Conservation (phyloP, 1,139 yeast genomes). For the Lodderomyces orthopsilosis region DNA sequence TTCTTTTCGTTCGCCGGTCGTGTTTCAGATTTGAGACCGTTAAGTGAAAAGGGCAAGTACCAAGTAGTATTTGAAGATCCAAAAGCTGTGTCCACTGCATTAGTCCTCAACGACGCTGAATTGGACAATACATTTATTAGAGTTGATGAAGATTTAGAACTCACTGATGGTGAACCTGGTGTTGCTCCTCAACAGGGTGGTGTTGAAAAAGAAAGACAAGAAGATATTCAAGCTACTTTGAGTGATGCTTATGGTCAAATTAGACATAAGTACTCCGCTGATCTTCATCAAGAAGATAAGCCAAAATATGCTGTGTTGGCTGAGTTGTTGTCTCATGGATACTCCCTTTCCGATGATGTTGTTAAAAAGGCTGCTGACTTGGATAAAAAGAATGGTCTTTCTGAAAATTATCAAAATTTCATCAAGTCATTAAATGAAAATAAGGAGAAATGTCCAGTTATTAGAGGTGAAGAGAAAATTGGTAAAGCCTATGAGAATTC, state of each 20-base stretch:
- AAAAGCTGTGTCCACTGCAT: slow-evolving; percentile 71
- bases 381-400: slow-evolving; percentile 64
- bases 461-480: background rate
- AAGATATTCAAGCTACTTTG: background rate
- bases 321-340: slow-evolving; percentile 72
- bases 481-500: slow-evolving; percentile 7
- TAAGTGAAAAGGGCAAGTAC: slow-evolving; percentile 28
- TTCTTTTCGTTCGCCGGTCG: slow-evolving; percentile 79
- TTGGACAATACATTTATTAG: slow-evolving; percentile 55
- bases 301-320: slow-evolving; percentile 77
- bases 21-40: slow-evolving; percentile 25
- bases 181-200: slow-evolving; percentile 7
- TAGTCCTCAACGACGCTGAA: slow-evolving; percentile 71
- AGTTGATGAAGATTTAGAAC: slow-evolving; percentile 38
- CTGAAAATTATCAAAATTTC: slow-evolving; percentile 27
- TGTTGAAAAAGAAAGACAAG: slow-evolving; percentile 15
- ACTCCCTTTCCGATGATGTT: slow-evolving; percentile 60
- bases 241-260: slow-evolving; percentile 5
- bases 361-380: slow-evolving; percentile 58
- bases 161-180: slow-evolving; percentile 13
- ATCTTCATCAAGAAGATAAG: slow-evolving; percentile 71
- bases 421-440: background rate
- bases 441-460: slow-evolving; percentile 1
- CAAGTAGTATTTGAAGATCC: slow-evolving; percentile 54
- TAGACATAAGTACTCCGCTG: slow-evolving; percentile 27